Evolutionary conservation across 1,284 basidiomycete genomes (phyloP).

Genomic region (Peniophora sp.): DNA sequence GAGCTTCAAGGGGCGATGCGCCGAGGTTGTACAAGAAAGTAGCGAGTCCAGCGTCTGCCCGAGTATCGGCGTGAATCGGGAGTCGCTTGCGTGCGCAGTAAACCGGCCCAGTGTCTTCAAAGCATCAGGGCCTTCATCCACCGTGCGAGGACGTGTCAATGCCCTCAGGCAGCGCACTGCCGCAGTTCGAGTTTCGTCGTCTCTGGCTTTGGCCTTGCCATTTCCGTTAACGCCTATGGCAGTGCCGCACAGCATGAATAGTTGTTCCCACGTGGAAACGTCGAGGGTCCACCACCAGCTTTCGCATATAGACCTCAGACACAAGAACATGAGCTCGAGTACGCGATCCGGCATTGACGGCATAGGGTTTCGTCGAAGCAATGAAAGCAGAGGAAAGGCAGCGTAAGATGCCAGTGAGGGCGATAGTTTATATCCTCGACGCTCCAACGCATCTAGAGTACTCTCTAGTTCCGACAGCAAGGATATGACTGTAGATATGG

Average conservation of each 20-base stretch:
- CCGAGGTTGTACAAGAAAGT: conserved; percentile 47
- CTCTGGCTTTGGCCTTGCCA: conserved; percentile 51
- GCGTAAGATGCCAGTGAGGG: conserved; percentile 73
- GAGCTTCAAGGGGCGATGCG: conserved; percentile 53
- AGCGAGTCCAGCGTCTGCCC: conserved; percentile 78
- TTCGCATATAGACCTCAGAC: conserved; percentile 55
- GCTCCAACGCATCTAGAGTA: conserved; percentile 36
- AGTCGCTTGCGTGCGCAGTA: conserved; percentile 36
- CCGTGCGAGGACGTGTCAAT: conserved; percentile 42
- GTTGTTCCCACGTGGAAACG: conserved; percentile 66
- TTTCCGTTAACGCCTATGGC: conserved; percentile 55
- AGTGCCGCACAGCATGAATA: conserved; percentile 75
- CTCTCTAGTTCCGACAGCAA: conserved; percentile 48
- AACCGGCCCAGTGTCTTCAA: conserved; percentile 27
- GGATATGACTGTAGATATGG: conserved; percentile 38
- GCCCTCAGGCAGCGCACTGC: conserved; percentile 48
- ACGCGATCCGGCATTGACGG: conserved; percentile 69
- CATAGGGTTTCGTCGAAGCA: conserved; percentile 68
- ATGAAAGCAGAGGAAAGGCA: conserved; percentile 79
- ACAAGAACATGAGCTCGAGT: conserved; percentile 65
- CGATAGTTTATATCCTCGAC: conserved; percentile 34
- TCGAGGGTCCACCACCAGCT: conserved; percentile 75
- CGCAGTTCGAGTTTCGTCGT: conserved; percentile 73
- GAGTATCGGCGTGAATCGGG: conserved; percentile 65
- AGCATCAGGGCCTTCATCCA: conserved; percentile 30